Percentiles rank a stretch among this genome's conserved stretches.
phyloP scores from a whole-genome alignment of 768 basidiomycete species.

The Neoboletus brunneissimus region DNA sequence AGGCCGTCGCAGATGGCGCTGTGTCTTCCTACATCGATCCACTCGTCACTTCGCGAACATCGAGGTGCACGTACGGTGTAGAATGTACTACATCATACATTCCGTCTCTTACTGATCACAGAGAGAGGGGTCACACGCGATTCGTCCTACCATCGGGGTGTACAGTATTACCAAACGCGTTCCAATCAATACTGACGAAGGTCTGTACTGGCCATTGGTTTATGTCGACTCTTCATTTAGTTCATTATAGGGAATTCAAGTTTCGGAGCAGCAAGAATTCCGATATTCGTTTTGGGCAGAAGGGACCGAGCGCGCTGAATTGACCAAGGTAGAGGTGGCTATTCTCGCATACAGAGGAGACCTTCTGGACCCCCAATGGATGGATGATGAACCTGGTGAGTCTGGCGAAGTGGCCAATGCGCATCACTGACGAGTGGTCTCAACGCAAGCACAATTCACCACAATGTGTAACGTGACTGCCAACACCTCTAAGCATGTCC shows the following conservation, averaged over 20 bases:
- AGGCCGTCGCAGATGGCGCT: constrained; percentile 52
- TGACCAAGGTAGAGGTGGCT: neutral
- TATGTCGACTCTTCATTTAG: neutral
- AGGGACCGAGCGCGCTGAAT: neutral
- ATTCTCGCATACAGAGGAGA: constrained; percentile 22
- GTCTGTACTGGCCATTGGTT: constrained; percentile 9
- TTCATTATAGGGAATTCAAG: constrained; percentile 9
- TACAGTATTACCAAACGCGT: constrained; percentile 31
- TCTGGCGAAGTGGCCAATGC: too few relatives aligned
- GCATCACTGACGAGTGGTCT: neutral
- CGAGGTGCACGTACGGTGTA: constrained; percentile 40
- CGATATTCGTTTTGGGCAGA: constrained; percentile 5
- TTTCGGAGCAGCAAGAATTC: constrained; percentile 22
- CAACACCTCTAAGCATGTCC: constrained; percentile 5
- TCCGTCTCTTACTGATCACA: constrained; percentile 35
- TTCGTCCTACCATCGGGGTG: constrained; percentile 26
- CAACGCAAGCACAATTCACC: constrained; percentile 3
- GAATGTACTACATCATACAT: constrained; percentile 31
- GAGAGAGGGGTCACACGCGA: constrained; percentile 24
- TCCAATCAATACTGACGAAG: constrained; percentile 36
- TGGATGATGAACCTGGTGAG: constrained; percentile 15
- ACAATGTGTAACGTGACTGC: constrained; percentile 12
- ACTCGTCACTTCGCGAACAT: constrained; percentile 43
- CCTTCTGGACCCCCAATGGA: constrained; percentile 4
- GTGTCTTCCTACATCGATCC: constrained; percentile 41